Base-by-base conservation (phyloP, 1,284 basidiomycete genomes). In the Omphalotus olearius region DNA sequence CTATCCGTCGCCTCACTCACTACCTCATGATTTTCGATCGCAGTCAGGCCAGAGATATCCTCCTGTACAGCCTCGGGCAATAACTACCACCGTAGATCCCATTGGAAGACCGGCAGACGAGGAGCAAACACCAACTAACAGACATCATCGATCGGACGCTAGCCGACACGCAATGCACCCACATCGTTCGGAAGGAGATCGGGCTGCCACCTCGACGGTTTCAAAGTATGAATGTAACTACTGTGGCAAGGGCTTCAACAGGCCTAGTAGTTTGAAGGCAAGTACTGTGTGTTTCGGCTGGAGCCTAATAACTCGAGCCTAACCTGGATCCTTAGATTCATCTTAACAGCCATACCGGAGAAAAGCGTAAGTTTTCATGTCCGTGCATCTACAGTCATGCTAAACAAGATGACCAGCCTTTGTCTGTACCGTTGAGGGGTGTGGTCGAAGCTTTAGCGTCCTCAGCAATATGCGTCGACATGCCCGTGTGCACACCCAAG, bases 391-490 rank as follows among this genome's bases (percentile, higher is more conserved):
- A 25, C 38, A 16, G 36, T 18, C 18, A 10, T 11, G 7, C 36
- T 51, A 3, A 51, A n/a, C 14, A 41, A 33, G 9, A 6, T 33
- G 6, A 45, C 9, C 18, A 91, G 88, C 88, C 16, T 90, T 87
- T 68, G 70, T 76, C 50, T 91, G 89, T 65, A 82, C 88, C 13
- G 78, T 82, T 51, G 80, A 84, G 54, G 80, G 79, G 54, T 91
- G 89, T 66, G 85, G 85, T 6, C 81, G 88, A 48, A 82, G 82
- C 62, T 91, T 91, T 68, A 90, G 87, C 64, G 89, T 91, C 49
- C 79, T 90, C 62, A 90, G 87, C 65, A 91, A 91, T 71, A 91
- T 91, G 89, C 84, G 88, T 54, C 76, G 88, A 52, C 88, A 91
- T 64, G 82, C 86, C 52, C 80, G 88, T 52, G 83, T 85, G 18